Conservation (phyloP, 805 yeast genomes). For the Candida odintsovae region DNA sequence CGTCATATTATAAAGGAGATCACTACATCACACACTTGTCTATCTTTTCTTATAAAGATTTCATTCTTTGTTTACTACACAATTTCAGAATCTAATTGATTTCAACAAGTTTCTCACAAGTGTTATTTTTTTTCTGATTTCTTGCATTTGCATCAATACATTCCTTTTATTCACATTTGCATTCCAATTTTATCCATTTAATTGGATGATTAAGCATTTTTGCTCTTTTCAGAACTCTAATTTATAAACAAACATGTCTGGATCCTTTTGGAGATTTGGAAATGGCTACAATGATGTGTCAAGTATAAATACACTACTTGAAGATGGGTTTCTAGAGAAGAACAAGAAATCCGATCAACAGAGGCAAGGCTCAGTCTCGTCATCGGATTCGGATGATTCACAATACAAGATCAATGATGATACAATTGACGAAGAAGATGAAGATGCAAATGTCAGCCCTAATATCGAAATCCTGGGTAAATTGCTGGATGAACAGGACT, state of each 20-base stretch:
- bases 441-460: constrained; percentile 33
- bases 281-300: constrained; percentile 52
- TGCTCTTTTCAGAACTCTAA: background rate
- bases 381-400: constrained; percentile 17
- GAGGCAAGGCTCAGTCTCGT: constrained; percentile 16
- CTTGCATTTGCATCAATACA: background rate
- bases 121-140: background rate
- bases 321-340: constrained; percentile 35
- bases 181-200: background rate
- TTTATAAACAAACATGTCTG: constrained; percentile 26
- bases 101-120: background rate
- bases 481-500: constrained; percentile 67
- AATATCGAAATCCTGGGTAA: constrained; percentile 43
- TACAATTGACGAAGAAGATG: constrained; percentile 28
- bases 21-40: too few species aligned
- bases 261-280: constrained; percentile 56
- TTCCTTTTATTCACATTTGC: background rate
- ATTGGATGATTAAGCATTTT: background rate
- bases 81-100: background rate
- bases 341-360: constrained; percentile 32
- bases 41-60: too few species aligned
- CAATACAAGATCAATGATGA: constrained; percentile 18
- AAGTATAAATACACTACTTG: constrained; percentile 43
- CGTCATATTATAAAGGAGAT: too few species aligned
- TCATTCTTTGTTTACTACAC: background rate